Conservation (phyloP, 2,329 filamentous ascomycete species). For the Dryadomyces quercivorus region DNA sequence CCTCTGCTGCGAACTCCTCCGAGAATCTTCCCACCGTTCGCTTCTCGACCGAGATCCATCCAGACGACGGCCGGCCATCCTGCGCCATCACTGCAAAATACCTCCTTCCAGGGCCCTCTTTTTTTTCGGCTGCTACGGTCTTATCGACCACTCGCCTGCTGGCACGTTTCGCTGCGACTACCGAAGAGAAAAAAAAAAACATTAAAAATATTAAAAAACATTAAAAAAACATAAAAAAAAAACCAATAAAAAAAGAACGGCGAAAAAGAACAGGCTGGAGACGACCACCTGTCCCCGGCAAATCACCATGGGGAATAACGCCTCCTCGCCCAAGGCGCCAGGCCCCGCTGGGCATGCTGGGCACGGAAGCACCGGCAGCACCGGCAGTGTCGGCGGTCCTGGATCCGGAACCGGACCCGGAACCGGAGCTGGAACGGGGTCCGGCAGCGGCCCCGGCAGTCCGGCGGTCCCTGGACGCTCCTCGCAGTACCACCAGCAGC, state of each 20-base stretch:
- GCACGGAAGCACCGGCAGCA: constrained; percentile 1
- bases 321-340: constrained; percentile 25
- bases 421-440: constrained; percentile 9
- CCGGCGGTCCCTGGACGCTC: constrained; percentile 5
- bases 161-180: background rate
- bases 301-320: constrained; percentile 31
- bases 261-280: background rate
- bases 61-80: no score
- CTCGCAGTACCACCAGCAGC: constrained; percentile 22
- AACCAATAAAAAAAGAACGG: background rate
- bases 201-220: no score
- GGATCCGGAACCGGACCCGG: no score
- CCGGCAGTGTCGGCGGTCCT: constrained; percentile 10
- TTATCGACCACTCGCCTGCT: background rate
- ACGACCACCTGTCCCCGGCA: background rate
- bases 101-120: background rate
- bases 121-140: background rate
- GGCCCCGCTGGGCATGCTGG: constrained; percentile 16
- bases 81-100: background rate
- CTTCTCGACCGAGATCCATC: no score
- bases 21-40: no score
- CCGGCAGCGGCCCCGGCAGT: constrained; percentile 17
- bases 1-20: no score
- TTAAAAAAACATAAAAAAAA: background rate
- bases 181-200: background rate